Percentiles rank a stretch among this genome's conserved stretches.
These are phyloP conservation scores for Arabis alpina DNA, from an alignment of 345 rosid genomes.

Conservation along the genomic window DNA sequence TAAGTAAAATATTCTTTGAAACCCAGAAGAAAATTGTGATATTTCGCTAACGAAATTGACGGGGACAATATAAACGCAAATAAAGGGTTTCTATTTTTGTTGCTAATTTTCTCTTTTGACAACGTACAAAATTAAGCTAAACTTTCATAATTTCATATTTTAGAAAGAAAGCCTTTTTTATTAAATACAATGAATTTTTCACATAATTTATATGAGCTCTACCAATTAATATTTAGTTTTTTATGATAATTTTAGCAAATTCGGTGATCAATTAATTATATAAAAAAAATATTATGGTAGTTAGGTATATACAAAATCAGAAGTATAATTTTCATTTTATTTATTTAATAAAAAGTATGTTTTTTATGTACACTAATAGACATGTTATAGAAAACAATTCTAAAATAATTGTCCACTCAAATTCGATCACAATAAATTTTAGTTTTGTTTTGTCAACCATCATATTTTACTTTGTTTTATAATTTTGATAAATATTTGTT, in stretches of 20 bases:
- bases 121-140: constrained; percentile 8
- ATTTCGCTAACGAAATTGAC: constrained; percentile 49
- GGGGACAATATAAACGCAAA: constrained; percentile 51
- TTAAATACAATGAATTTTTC: too few species aligned
- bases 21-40: constrained; percentile 33
- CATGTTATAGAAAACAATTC: background rate
- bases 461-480: background rate
- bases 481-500: too few species aligned
- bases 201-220: background rate
- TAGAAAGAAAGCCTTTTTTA: too few species aligned
- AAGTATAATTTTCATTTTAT: too few species aligned
- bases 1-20: constrained; percentile 24
- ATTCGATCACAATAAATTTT: constrained; percentile 13
- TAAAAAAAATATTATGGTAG: background rate
- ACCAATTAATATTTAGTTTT: background rate
- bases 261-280: background rate
- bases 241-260: too few species aligned
- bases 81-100: constrained; percentile 43
- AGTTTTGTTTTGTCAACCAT: background rate
- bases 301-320: background rate
- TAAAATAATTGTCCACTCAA: constrained; percentile 19
- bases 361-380: background rate
- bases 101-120: constrained; percentile 24
- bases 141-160: too few species aligned
- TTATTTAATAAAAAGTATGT: background rate